Percentiles rank a stretch among this genome's conserved stretches.
Evolutionary conservation across 148 eudicot species (phyloP).

Genomic region (Silene latifolia): DNA sequence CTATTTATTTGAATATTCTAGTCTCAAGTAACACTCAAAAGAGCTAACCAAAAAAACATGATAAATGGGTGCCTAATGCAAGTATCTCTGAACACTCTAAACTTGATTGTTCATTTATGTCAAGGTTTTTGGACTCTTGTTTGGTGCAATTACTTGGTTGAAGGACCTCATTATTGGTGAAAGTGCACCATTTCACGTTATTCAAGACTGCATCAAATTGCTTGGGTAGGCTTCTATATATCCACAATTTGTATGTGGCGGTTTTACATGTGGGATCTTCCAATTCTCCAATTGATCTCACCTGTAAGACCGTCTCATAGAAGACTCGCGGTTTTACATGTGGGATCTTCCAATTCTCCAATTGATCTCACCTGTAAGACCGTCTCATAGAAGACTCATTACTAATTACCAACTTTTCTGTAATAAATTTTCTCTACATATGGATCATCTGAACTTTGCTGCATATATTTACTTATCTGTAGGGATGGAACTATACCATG

Average conservation of each 20-base stretch:
- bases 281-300: not conserved
- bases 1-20: not conserved
- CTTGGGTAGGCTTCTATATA: slow-evolving; percentile 56
- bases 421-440: not conserved
- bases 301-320: not conserved
- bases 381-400: not conserved
- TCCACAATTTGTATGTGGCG: not conserved
- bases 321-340: not conserved
- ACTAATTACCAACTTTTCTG: not conserved
- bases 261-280: too few species aligned
- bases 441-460: not conserved
- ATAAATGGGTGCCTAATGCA: not conserved
- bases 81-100: not conserved
- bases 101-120: not conserved
- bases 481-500: slow-evolving; percentile 75
- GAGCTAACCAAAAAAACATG: too few species aligned
- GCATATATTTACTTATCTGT: not conserved
- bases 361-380: not conserved
- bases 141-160: slow-evolving; percentile 64
- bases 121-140: slow-evolving; percentile 61
- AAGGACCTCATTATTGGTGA: slow-evolving; percentile 65
- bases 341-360: not conserved
- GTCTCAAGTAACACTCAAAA: not conserved
- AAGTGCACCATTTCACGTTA: slow-evolving; percentile 67
- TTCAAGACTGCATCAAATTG: slow-evolving; percentile 61